Base-by-base conservation (phyloP, 2,329 filamentous ascomycete genomes). In the Beauveria scarabaeidicola region DNA sequence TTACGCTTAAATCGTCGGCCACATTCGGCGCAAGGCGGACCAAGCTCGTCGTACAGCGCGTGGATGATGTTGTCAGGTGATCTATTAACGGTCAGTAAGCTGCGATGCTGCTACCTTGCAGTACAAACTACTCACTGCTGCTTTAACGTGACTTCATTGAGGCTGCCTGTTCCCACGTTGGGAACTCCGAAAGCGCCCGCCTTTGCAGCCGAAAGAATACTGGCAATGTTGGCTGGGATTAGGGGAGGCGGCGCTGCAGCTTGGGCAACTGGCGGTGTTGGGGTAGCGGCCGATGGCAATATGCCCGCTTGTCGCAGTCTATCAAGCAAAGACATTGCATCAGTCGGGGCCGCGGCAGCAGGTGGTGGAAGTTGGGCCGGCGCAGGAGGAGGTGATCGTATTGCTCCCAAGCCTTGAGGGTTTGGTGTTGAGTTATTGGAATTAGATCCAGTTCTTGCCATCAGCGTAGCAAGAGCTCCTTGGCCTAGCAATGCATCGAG, bases 1-100 rank as follows among this genome's bases (percentile, higher is more conserved):
- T 90, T 89, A 5, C 83, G 83, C 58, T 82, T 82, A 72, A 99
- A 99, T 2, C 94, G 87, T 61, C 92, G 84, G 25, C 93, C 94
- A 70, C 94, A 99, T 61, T 93, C 93, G 13, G 88, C 90, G 72
- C 94, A 99, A 60, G 92, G 89, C 61, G 91, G 89, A 0, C 93
- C 90, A 43, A 91, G 83, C 21, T 87, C 84, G 62, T 93, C 90
- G 69, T 96, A 93, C 9, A 97, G 81, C 19, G 79, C 80, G 19
- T 84, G 78, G 8, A 96, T 79, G 15, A 96, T 77, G 64, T 38
- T 50, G 21, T 91, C 82, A 15, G 88, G 87, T 17, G 86, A 87
- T 66, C 88, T 90, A 67, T 27, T 60, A 48, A 8, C 32, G 21
- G 54, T 69, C 52, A 69, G 66, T 5, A 44, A 40, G 13, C 47